Conservation (phyloP, 2,329 filamentous ascomycete genomes). For the Penicillium sp. region DNA sequence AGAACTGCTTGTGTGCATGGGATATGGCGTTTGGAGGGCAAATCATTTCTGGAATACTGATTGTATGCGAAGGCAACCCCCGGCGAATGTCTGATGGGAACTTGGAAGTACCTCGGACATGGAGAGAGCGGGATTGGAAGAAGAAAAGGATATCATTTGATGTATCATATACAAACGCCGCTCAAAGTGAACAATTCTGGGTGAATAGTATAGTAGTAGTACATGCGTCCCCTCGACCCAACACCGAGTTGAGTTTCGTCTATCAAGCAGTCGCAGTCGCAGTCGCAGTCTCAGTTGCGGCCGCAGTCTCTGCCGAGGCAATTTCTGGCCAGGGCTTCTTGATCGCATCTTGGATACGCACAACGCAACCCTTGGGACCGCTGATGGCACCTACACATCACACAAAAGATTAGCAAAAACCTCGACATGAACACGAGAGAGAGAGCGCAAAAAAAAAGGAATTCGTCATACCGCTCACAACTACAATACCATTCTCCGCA, state of each 20-base stretch:
- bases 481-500: conserved; percentile 79
- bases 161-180: conserved; percentile 45
- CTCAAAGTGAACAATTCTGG: conserved; percentile 36
- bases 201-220: conserved; percentile 42
- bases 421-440: not conserved
- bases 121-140: conserved; percentile 10
- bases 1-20: conserved; percentile 23
- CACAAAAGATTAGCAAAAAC: conserved; percentile 14
- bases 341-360: conserved; percentile 85
- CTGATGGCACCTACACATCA: conserved; percentile 64
- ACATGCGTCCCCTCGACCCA: conserved; percentile 31
- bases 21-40: conserved; percentile 24
- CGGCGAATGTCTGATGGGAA: not conserved
- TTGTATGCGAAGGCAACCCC: not conserved
- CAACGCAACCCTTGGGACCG: conserved; percentile 82
- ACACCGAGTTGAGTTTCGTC: conserved; percentile 1
- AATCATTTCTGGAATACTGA: conserved; percentile 13
- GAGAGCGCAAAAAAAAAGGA: not conserved
- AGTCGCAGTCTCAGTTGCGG: conserved; percentile 12
- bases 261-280: conserved; percentile 17
- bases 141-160: conserved; percentile 42
- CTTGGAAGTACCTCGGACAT: not conserved
- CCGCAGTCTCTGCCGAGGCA: conserved; percentile 14
- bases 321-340: conserved; percentile 76
- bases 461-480: conserved; percentile 70